Percentiles rank a stretch among this genome's conserved stretches.
These are phyloP conservation scores for Botrytis fragariae DNA, from an alignment of 2,329 filamentous ascomycete genomes.

Conservation along the genomic window DNA sequence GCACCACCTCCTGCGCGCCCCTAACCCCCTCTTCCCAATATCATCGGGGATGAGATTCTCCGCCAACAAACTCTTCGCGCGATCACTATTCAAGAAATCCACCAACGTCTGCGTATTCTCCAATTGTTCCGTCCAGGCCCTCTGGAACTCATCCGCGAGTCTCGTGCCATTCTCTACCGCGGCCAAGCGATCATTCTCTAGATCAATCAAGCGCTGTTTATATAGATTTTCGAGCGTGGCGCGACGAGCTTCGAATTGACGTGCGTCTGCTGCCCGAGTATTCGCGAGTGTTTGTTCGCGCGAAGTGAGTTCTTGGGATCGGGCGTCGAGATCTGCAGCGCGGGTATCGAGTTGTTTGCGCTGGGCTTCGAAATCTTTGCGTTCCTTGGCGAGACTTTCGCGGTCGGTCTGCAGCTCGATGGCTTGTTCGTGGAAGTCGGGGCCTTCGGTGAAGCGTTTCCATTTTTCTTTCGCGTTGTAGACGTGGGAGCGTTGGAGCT, in stretches of 20 bases:
- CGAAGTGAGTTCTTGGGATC: neutral
- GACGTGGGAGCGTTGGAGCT: neutral
- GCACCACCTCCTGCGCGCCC: conserved; percentile 3
- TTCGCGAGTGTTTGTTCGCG: neutral
- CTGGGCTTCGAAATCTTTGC: neutral
- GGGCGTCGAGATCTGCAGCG: neutral
- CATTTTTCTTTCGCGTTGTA: neutral
- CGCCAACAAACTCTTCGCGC: neutral
- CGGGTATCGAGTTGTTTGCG: neutral
- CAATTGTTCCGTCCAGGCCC: conserved; percentile 22
- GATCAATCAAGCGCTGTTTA: neutral
- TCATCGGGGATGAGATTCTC: conserved; percentile 3
- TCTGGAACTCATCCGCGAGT: conserved; percentile 19
- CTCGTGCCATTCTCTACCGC: neutral
- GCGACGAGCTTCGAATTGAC: neutral
- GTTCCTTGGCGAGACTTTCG: neutral
- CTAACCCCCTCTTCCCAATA: neutral
- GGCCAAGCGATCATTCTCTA: neutral
- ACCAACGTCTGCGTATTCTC: conserved; percentile 22
- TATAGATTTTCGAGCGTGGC: neutral
- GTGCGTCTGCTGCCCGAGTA: neutral
- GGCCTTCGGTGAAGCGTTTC: neutral
- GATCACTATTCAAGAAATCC: conserved; percentile 18
- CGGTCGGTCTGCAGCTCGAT: neutral
- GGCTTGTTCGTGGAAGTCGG: neutral